Base-by-base conservation (phyloP, 1,284 basidiomycete genomes). In the Flammula alnicola region DNA sequence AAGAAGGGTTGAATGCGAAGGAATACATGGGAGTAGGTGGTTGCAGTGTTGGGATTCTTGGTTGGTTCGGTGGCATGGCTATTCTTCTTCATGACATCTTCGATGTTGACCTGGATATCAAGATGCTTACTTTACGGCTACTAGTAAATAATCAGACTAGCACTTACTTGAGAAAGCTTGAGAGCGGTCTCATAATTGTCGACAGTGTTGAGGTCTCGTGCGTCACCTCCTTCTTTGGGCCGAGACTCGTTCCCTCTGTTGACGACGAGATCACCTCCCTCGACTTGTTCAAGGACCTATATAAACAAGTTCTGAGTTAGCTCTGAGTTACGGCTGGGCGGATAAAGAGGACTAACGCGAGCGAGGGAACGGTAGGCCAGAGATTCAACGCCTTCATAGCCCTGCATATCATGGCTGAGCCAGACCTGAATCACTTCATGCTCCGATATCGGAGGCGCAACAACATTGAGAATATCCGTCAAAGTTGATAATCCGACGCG, bases 341-440 rank as follows among this genome's bases (percentile, higher is more conserved):
- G 39, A 26, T n/a, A 41, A 27, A 38, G 37, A 41, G 30, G 20
- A 67, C 86, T 49, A 62, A 93, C 92, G 64, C 86, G 79, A 22
- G 89, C 73, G 29, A 95, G 74, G 1, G 92, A 86, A 32, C 88
- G 84, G 72, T 98, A 99, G 9, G 95, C 92, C n/a, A 99, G 81
- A n/a, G 86, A 81, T 68, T 98, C 95, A 38, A 99, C 84, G 11
- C 96, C 97, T 46, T 95, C 94, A 65, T 97, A 98, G 10, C 97
- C 96, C 51, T 83, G 76, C 95, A 99, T 96, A 60, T 96, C 95
- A 73, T 99, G 95, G 58, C 89, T 90, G 30, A 99, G 76, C 84
- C 92, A 95, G 5, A 99, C 88, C 66, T 97, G 87, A 52, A 99
- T 92, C 16, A 98, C 93, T 72, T 99, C 97, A 67, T 99, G 96